Evolutionary conservation across 768 basidiomycete species (phyloP).

Genomic region (Hygrocybe coccinea): DNA sequence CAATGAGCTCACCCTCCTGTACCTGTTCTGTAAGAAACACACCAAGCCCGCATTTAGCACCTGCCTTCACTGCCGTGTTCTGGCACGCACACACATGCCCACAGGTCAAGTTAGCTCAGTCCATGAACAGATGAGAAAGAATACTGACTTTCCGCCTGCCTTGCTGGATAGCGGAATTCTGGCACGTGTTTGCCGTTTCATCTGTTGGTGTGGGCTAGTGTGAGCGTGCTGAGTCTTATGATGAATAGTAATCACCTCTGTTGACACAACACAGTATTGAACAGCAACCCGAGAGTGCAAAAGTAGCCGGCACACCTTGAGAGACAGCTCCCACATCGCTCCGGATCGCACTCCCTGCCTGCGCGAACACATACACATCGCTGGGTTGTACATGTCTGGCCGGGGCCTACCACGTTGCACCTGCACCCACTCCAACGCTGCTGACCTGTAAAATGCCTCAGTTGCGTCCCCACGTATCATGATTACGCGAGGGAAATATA

Average conservation of each 20-base stretch:
- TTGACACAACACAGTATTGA: background rate
- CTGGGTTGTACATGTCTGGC: slow-evolving; percentile 32
- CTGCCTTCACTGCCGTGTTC: slow-evolving; percentile 40
- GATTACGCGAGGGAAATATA: slow-evolving; percentile 27
- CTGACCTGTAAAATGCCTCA: slow-evolving; percentile 28
- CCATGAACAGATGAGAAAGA: background rate
- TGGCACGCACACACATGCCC: slow-evolving; percentile 15
- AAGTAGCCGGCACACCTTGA: slow-evolving; percentile 36
- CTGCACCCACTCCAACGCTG: slow-evolving; percentile 56
- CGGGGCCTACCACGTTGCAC: slow-evolving; percentile 32
- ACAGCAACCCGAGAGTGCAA: background rate
- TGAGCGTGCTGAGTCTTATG: background rate
- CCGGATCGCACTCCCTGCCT: slow-evolving; percentile 64
- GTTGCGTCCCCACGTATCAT: background rate
- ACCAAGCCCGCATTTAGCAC: slow-evolving; percentile 46
- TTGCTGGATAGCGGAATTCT: slow-evolving; percentile 47
- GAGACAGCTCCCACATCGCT: slow-evolving; percentile 51
- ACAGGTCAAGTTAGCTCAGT: background rate
- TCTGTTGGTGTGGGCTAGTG: slow-evolving; percentile 18
- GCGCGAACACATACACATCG: slow-evolving; percentile 51
- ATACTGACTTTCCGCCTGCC: slow-evolving; percentile 40
- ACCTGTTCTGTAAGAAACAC: slow-evolving; percentile 46
- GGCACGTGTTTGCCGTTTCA: slow-evolving; percentile 33
- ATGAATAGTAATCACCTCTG: background rate
- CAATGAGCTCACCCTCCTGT: slow-evolving; percentile 43